Percentiles rank a stretch among this genome's conserved stretches.
These are phyloP conservation scores for Asterochloris erici DNA, from an alignment of 139 green algal species.

Conservation along the genomic window DNA sequence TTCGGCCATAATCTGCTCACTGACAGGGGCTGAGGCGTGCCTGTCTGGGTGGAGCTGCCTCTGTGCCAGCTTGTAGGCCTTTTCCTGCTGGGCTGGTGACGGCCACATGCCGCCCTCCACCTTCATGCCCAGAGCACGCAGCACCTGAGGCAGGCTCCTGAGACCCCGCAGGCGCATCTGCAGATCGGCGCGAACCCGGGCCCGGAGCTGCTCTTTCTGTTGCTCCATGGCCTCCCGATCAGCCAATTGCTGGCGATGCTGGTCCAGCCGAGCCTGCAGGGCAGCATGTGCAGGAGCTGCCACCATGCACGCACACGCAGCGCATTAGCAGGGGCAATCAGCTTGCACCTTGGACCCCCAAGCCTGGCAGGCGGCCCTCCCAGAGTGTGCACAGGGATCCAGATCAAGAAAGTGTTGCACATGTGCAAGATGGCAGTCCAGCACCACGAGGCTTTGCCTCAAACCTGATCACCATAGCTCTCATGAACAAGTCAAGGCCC, in stretches of 20 bases:
- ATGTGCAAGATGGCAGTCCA: not conserved
- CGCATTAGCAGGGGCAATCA: not conserved
- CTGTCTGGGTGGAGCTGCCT: conserved; percentile 11
- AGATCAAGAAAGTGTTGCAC: not conserved
- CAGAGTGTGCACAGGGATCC: not conserved
- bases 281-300: not conserved
- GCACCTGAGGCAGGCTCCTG: not conserved
- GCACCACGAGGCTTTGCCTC: not conserved
- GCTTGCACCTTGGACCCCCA: not conserved
- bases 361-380: no score
- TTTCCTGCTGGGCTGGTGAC: conserved; percentile 1
- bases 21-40: not conserved
- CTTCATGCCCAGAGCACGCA: not conserved
- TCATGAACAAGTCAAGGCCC: not conserved
- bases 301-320: not conserved
- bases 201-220: conserved; percentile 1
- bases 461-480: not conserved
- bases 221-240: not conserved
- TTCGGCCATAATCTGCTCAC: conserved; percentile 6
- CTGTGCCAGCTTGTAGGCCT: conserved; percentile 5
- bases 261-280: not conserved
- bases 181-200: not conserved
- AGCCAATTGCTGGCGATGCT: not conserved
- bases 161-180: not conserved
- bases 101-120: not conserved